Conservation (phyloP, 768 basidiomycete species). For the Hortiboletus flavorubellus region DNA sequence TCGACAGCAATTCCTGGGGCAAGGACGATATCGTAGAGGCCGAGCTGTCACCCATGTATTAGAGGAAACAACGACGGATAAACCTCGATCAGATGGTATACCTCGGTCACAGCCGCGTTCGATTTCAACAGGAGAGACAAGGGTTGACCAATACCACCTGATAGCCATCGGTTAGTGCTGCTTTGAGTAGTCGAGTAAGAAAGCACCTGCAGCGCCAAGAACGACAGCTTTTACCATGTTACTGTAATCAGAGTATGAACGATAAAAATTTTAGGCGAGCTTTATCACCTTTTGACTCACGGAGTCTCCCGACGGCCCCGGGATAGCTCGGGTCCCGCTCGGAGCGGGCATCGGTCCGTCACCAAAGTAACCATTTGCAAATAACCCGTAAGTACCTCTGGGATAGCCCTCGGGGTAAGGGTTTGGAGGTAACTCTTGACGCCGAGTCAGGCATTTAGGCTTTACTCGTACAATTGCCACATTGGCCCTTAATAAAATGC, state of each 20-base stretch:
- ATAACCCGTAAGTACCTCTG: too few relatives aligned
- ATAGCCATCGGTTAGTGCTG: slow-evolving; percentile 1
- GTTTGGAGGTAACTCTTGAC: too few relatives aligned
- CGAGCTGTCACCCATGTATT: slow-evolving; percentile 48
- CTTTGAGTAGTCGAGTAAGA: background rate
- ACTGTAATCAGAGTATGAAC: background rate
- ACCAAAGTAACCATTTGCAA: too few relatives aligned
- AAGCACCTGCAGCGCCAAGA: slow-evolving; percentile 88
- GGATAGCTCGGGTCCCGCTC: background rate
- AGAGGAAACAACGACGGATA: background rate
- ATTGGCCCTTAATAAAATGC: too few relatives aligned
- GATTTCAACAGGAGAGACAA: slow-evolving; percentile 88
- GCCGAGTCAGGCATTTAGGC: too few relatives aligned
- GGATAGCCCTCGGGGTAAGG: too few relatives aligned
- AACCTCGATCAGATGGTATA: slow-evolving; percentile 25
- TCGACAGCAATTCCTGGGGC: slow-evolving; percentile 97
- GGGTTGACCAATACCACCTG: slow-evolving; percentile 97
- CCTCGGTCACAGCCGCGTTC: slow-evolving; percentile 79
- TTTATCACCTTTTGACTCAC: slow-evolving; percentile 15
- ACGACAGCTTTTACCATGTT: slow-evolving; percentile 75
- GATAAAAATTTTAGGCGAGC: background rate
- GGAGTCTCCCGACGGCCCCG: slow-evolving; percentile 16
- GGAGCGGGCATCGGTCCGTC: too few relatives aligned
- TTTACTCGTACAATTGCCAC: too few relatives aligned
- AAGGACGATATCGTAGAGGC: slow-evolving; percentile 94